Base-by-base conservation (phyloP, 2,329 filamentous ascomycete genomes). In the Beauveria rudraprayagi region DNA sequence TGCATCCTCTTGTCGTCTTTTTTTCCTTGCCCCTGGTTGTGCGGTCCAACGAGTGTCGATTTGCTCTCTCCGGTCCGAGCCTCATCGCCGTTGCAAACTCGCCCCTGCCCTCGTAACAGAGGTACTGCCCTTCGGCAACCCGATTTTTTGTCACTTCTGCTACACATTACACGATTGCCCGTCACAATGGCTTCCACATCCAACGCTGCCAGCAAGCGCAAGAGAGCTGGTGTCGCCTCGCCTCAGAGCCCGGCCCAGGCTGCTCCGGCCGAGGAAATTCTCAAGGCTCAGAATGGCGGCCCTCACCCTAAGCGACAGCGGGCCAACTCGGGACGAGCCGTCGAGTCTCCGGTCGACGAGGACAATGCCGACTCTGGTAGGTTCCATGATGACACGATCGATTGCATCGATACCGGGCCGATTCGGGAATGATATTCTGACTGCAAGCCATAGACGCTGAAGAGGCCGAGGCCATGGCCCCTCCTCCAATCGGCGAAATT, bases 251-350 rank as follows among this genome's bases (percentile, higher is more conserved):
- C 75, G 63, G 70, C 85, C 55, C 81, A 87, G 66, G 84, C 89
- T 41, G 90, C 89, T 63, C 93, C 90, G 17, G 89, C 82, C 65
- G 90, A 96, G 76, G 91, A 93, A 71, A 87, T 84, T 17, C 83
- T 89, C 57, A 78, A 78, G 63, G 83, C 84, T 83, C 71, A 86
- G 47, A 77, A 79, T 65, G 73, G 71, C 61, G 77, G 78, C 64
- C 80, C 83, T 68, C 86, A 86, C 48, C 84, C 90, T 64, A 96
- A 96, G 80, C 86, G 92, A 65, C 85, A 89, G 67, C 87, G 92
- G 66, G 85, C 87, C 72, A 89, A 87, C 74, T 79, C 80, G 47
- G 78, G 81, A 62, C 76, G 76, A 62, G 67, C 70, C 63, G 72
- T 75, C 53, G 71, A 77, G 59, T 70, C 73, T 3, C 48, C 24